Evolutionary conservation across 352 stramenopile species (phyloP), one percentile per base, ranked within the genome.

Genomic region (Phytophthora sansomeana): DNA sequence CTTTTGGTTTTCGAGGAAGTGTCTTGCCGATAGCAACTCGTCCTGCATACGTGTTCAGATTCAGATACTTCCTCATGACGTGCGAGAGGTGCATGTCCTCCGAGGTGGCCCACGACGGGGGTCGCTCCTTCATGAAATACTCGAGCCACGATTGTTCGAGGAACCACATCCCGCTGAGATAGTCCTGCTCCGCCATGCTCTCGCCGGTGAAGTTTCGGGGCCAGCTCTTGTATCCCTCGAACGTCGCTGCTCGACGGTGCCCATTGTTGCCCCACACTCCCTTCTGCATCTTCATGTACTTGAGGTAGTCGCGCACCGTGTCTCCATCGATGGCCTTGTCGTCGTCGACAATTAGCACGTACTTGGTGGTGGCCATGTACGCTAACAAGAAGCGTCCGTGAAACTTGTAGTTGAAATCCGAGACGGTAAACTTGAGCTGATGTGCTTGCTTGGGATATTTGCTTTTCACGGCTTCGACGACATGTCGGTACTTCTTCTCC

Each of bases 131-230:
- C 33, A 78, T 70, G 52, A 89, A 89, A 50, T 86, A 86, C 54
- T 89, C 80, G 26, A 89, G 76, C 80, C 78, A 89, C 6, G 67
- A 76, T 42, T 89, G 78, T 51, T 89, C 65, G 4, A 89, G 33
- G 41, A 87, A 87, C 80, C 80, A 89, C 80, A 89, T 89, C 5
- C 80, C 80, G 49, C 80, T 80, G 29, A 87, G 70, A 44, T 89
- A 89, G 39, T 89, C 80, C 58, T 85, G 73, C 57, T 87, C 77
- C 2, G 61, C 78, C 61, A 83, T 70, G 6, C 3, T 19, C 10
- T 77, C 46, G 8, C 58, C 47, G 13, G 50, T 63, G 44, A 71
- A 54, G 29, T 83, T 68, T 30, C 80, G 67, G 5, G 80, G 80
- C 78, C 80, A 88, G 55, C 67, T 80, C 67, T 81, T 86, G 67